phyloP scores from a whole-genome alignment of 1,139 yeast genomes.

The Suhomyces panamericanus region DNA sequence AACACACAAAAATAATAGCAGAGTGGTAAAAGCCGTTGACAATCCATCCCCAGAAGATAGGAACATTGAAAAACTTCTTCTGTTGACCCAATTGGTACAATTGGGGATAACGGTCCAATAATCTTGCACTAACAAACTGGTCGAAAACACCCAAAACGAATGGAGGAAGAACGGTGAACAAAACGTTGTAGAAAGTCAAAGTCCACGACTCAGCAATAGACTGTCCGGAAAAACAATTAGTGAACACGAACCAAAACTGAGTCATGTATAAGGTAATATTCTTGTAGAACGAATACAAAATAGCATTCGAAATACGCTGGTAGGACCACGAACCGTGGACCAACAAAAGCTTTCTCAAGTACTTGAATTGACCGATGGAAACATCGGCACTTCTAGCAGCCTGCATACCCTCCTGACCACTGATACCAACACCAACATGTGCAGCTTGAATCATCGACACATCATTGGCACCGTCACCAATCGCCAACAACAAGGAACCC shows the following conservation, averaged over 20 bases:
- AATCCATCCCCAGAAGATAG: slow-evolving; percentile 97
- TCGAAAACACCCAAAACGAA: slow-evolving; percentile 95
- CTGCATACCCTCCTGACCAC: slow-evolving; percentile 99
- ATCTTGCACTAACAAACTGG: slow-evolving; percentile 89
- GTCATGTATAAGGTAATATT: slow-evolving; percentile 95
- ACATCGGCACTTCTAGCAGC: slow-evolving; percentile 98
- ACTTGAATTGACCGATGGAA: slow-evolving; percentile 94
- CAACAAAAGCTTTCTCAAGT: slow-evolving; percentile 72
- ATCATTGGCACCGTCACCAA: slow-evolving; percentile 99
- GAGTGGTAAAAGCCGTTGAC: slow-evolving; percentile 94
- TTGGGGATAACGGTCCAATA: slow-evolving; percentile 89
- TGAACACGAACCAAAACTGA: slow-evolving; percentile 96
- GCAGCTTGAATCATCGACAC: slow-evolving; percentile 99
- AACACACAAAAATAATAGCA: slow-evolving; percentile 75
- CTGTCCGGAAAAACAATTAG: slow-evolving; percentile 92
- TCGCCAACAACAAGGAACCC: slow-evolving; percentile 78
- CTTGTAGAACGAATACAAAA: slow-evolving; percentile 91
- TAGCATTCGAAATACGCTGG: slow-evolving; percentile 89
- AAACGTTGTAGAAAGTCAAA: slow-evolving; percentile 90
- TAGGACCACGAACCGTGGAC: slow-evolving; percentile 99
- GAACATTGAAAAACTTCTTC: slow-evolving; percentile 84
- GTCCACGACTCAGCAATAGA: slow-evolving; percentile 98
- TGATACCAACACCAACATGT: slow-evolving; percentile 96
- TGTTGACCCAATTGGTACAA: slow-evolving; percentile 87
- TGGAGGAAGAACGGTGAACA: slow-evolving; percentile 94